Base-by-base conservation (phyloP, 2,329 filamentous ascomycete species). In the Purpureocillium lavendulum region DNA sequence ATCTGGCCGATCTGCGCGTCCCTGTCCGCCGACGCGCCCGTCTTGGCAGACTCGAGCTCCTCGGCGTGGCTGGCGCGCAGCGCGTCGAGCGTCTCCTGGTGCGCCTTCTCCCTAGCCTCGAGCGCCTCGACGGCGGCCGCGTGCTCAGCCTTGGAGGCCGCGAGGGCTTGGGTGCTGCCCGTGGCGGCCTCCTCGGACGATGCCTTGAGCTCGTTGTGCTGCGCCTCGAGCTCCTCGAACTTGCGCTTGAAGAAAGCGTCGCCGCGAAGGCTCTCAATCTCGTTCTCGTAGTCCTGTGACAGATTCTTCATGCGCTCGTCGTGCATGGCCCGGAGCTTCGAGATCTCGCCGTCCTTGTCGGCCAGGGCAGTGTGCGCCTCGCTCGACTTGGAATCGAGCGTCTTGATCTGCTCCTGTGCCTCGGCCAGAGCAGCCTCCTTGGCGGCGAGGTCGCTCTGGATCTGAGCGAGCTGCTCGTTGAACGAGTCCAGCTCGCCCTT, bases 191-290 rank as follows among this genome's bases (percentile, higher is more conserved):
- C 58, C 1, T 53, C 46, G 32, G 60, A 60, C 7, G 59, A 54
- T 10, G 58, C 46, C 44, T 61, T 56, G 34, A 74, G 62, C 47
- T 76, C 73, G 10, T 64, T 65, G 55, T 81, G 71, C 55, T 79
- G 70, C 5, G 56, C 57, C 52, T 80, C 75, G 6, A 82, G 66
- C 30, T 76, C 73, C 42, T 78, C 69, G 44, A 75, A 81, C 57
- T 80, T 76, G 47, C 73, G 71, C 61, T 78, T 80, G 59, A 79
- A 78, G 54, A 74, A 74, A 12, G 77, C 76, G 45, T 82, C 76
- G 16, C 75, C 77, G 41, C 72, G 70, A 13, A 81, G 69, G 41
- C 71, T 72, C 51, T 81, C 77, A 39, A 82, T 80, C 55, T 82
- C 77, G n/a, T 70, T 67, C 53, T 81, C 73, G 47, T 79, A 80